Evolutionary conservation across 2,329 filamentous ascomycete species (phyloP).

Genomic region (Emydomyces testavorans): DNA sequence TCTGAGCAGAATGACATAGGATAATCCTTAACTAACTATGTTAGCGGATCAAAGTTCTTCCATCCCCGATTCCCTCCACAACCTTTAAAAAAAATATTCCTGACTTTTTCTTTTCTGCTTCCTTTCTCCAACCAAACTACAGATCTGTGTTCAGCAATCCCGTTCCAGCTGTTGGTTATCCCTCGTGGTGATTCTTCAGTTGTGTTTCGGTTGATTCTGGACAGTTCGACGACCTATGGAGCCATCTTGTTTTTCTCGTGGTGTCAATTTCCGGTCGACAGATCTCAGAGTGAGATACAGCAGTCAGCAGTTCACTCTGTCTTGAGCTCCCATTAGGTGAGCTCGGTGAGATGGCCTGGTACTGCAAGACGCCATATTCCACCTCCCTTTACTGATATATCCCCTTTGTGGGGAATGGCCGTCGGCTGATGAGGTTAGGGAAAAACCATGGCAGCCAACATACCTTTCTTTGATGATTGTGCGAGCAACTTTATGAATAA

Average conservation of each 20-base stretch:
- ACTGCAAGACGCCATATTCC: slow-evolving; percentile 72
- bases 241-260: slow-evolving; percentile 55
- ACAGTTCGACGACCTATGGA: slow-evolving; percentile 82
- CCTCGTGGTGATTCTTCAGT: slow-evolving; percentile 34
- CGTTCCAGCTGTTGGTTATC: slow-evolving; percentile 37
- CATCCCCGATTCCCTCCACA: too few species aligned
- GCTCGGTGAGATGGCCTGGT: slow-evolving; percentile 47
- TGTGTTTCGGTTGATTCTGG: slow-evolving; percentile 66
- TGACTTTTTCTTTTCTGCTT: slow-evolving; percentile 26
- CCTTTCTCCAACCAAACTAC: slow-evolving; percentile 31
- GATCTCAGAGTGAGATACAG: slow-evolving; percentile 66
- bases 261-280: slow-evolving; percentile 92
- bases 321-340: slow-evolving; percentile 61
- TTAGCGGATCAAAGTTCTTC: not conserved
- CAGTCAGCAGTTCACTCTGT: slow-evolving; percentile 40
- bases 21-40: not conserved
- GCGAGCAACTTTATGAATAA: too few species aligned
- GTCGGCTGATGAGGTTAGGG: slow-evolving; percentile 81
- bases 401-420: slow-evolving; percentile 40
- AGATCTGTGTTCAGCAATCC: slow-evolving; percentile 84
- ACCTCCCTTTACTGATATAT: slow-evolving; percentile 62
- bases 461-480: slow-evolving; percentile 28
- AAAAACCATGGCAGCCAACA: slow-evolving; percentile 77
- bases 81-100: slow-evolving; percentile 23
- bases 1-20: too few species aligned